Percentiles rank a stretch among this genome's conserved stretches.
Evolutionary conservation across 2,329 filamentous ascomycete genomes (phyloP).

Genomic region (Aspergillus oerlinghausenensis): DNA sequence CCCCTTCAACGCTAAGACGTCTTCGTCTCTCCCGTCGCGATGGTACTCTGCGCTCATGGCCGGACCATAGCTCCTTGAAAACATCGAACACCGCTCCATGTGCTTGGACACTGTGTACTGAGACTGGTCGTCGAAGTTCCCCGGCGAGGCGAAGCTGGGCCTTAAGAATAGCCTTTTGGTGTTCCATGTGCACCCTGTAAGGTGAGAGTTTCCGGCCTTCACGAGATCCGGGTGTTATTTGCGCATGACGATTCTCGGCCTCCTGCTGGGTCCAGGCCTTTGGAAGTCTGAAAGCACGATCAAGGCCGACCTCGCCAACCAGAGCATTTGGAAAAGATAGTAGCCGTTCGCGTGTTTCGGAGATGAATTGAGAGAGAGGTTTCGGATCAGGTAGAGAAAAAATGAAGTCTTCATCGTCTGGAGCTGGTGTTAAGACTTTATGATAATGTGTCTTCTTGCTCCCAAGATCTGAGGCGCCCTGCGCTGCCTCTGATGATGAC

Average conservation of each 20-base stretch:
- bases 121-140: constrained; percentile 54
- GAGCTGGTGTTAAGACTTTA: constrained; percentile 47
- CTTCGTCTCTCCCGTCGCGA: constrained; percentile 47
- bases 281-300: constrained; percentile 58
- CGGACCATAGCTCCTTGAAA: constrained; percentile 54
- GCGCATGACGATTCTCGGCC: constrained; percentile 26
- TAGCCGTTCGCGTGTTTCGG: constrained; percentile 47
- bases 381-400: constrained; percentile 50
- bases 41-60: constrained; percentile 48
- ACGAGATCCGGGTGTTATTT: constrained; percentile 55
- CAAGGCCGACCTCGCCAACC: constrained; percentile 60
- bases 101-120: constrained; percentile 60
- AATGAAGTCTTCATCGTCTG: constrained; percentile 47
- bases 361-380: constrained; percentile 50
- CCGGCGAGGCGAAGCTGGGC: constrained; percentile 57
- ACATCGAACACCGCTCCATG: constrained; percentile 57
- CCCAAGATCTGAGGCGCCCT: constrained; percentile 7
- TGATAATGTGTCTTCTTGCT: constrained; percentile 50
- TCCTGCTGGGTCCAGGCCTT: constrained; percentile 42
- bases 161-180: constrained; percentile 55
- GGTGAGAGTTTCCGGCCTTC: constrained; percentile 56
- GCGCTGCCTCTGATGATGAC: constrained; percentile 15
- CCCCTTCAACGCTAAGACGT: constrained; percentile 27
- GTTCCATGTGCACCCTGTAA: constrained; percentile 52
- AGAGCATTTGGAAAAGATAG: constrained; percentile 51